These are phyloP conservation scores for Microbotryum silenes-acaulis DNA, from an alignment of 1,284 basidiomycete species.

Conservation along the genomic window DNA sequence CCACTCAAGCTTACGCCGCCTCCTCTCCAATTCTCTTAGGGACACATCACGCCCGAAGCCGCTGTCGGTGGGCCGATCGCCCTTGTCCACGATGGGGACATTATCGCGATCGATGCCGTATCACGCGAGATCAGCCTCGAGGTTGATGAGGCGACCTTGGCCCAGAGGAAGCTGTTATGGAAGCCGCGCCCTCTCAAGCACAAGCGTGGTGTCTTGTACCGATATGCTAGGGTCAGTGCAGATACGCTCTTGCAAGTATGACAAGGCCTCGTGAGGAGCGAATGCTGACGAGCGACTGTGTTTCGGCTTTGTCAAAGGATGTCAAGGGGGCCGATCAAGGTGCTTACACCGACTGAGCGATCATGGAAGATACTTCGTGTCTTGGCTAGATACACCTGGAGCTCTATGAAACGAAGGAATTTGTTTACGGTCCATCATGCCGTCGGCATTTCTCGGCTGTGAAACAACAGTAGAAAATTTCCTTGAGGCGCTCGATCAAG, in stretches of 20 bases:
- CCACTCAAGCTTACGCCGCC: too few species aligned
- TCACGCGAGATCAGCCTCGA: constrained; percentile 35
- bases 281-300: not conserved
- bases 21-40: not conserved
- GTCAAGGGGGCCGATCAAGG: constrained; percentile 5
- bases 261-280: too few species aligned
- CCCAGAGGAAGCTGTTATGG: constrained; percentile 32
- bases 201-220: not conserved
- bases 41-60: constrained; percentile 35
- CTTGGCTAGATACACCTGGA: too few species aligned
- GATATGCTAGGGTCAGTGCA: too few species aligned
- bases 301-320: not conserved
- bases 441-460: too few species aligned
- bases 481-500: too few species aligned
- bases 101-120: constrained; percentile 39
- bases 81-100: constrained; percentile 41
- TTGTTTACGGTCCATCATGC: too few species aligned
- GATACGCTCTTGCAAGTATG: too few species aligned
- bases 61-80: constrained; percentile 41
- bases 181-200: not conserved
- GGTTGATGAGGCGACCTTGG: constrained; percentile 37
- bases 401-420: too few species aligned
- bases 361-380: too few species aligned
- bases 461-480: too few species aligned
- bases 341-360: constrained; percentile 7